Percentiles rank a stretch among this genome's conserved stretches.
These are phyloP conservation scores for Aspergillus novofumigatus DNA, from an alignment of 2,329 filamentous ascomycete genomes.

Conservation along the genomic window DNA sequence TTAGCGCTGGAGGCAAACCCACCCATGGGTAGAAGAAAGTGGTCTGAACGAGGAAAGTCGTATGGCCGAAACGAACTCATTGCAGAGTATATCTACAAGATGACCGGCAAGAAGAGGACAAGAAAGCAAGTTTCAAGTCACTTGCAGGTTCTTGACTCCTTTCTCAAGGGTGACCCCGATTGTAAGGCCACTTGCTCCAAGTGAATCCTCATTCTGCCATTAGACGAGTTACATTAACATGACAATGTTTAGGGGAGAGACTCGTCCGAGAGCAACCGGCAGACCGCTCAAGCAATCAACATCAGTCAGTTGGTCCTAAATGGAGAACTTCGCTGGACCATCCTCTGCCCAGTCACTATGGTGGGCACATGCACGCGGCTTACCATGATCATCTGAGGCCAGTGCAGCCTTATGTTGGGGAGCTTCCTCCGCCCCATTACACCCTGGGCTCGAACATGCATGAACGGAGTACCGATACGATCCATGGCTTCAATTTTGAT, in stretches of 20 bases:
- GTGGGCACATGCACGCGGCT: conserved; percentile 19
- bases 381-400: conserved; percentile 31
- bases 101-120: conserved; percentile 50
- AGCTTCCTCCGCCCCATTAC: conserved; percentile 32
- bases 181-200: conserved; percentile 39
- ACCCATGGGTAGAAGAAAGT: conserved; percentile 57
- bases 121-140: conserved; percentile 63
- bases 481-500: conserved; percentile 40
- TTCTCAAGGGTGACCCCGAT: conserved; percentile 49
- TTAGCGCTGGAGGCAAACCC: conserved; percentile 51
- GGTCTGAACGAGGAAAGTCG: conserved; percentile 48
- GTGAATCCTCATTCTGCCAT: neutral
- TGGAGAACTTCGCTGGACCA: conserved; percentile 32
- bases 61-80: conserved; percentile 61
- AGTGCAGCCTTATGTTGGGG: conserved; percentile 30
- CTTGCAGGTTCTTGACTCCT: conserved; percentile 58
- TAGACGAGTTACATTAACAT: neutral
- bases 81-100: conserved; percentile 53
- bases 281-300: conserved; percentile 30
- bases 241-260: conserved; percentile 30
- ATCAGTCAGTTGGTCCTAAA: conserved; percentile 28
- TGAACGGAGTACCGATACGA: conserved; percentile 23
- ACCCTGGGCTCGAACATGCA: conserved; percentile 32
- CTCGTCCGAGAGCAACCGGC: conserved; percentile 35
- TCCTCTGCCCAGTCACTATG: conserved; percentile 28